Base-by-base conservation (phyloP, 2,329 filamentous ascomycete genomes). In the Xylaria polymorpha region DNA sequence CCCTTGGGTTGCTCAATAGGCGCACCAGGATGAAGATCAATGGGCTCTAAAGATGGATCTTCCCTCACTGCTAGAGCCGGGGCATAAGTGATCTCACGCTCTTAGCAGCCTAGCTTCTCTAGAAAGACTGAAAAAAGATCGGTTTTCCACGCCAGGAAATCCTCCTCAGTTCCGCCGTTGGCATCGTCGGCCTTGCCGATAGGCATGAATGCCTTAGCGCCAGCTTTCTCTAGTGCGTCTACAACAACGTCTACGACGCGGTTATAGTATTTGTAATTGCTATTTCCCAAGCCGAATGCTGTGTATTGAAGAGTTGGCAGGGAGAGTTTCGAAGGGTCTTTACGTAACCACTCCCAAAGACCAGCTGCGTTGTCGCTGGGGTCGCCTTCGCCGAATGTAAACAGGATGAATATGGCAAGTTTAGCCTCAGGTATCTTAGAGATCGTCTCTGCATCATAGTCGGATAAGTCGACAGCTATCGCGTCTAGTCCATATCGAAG, bases 221-320 rank as follows among this genome's bases (percentile, higher is more conserved):
- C 41, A 12, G 57, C 57, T 37, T 59, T 59, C 20, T 48, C 18
- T 1, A 59, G 29, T 15, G 25, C 32, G 14, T 37, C n/a, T 6
- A 37, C 57, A 35, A 59, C 41, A 59, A 59, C 57, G 41, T 59
- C 57, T 4, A 46, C 57, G 25, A 59, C 41, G 20, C 41, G 41
- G 18, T 59, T 59, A 7, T 59, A 59, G 18, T 59, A 59, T 48
- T 59, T 59, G 9, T 59, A 59, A 8, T 59, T 59, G 15, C 57
- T 59, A 18, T 59, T 59, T 46, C 57, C 57, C 25, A 59, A 59
- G 14, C 57, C 57, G 18, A 59, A 59, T 18, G 57, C 57, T 18
- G 41, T 25, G 18, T 59, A 59, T 35, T 59, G 57, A 0, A 59
- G 57, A 22, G 15, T 35, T n/a, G 57, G 41, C 7, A 59, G 22